A percentile compares a stretch with the other conserved stretches of the same genome.
Evolutionary conservation across 371 early-diverging fungal species (phyloP).

Genomic region (Mortierella sp.): DNA sequence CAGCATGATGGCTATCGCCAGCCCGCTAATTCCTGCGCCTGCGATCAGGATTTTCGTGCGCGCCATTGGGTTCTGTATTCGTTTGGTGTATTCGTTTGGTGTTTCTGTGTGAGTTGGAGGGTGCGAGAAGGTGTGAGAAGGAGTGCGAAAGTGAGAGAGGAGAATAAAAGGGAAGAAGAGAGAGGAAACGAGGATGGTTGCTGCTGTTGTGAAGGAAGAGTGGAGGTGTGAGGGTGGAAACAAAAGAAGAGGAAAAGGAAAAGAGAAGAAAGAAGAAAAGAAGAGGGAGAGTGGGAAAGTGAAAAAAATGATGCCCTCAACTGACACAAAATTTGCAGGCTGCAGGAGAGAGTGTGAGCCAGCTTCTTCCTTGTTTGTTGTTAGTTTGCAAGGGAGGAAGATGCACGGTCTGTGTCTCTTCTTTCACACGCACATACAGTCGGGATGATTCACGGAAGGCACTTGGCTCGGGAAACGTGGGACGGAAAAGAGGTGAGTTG

Average conservation of each 20-base stretch:
- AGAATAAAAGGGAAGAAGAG: not conserved
- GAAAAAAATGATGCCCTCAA: not conserved
- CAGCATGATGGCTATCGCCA: constrained; percentile 50
- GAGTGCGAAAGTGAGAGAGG: not conserved
- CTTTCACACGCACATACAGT: not conserved
- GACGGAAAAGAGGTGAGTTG: not conserved
- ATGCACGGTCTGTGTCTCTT: constrained; percentile 4
- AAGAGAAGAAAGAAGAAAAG: not conserved
- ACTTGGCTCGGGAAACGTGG: constrained; percentile 14
- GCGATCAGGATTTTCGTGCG: constrained; percentile 45
- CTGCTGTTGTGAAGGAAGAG: not conserved
- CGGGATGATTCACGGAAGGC: constrained; percentile 6
- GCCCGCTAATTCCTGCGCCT: constrained; percentile 45
- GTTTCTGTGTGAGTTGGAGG: not conserved
- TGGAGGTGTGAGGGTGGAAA: not conserved
- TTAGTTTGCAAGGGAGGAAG: not conserved
- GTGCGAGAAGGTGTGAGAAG: not conserved
- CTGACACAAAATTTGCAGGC: not conserved
- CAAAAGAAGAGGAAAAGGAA: not conserved
- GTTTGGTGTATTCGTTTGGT: not conserved
- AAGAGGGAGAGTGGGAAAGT: not conserved
- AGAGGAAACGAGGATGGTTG: not conserved
- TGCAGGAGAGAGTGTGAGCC: not conserved
- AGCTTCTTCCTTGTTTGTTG: not conserved
- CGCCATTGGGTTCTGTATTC: constrained; percentile 15